Base-by-base conservation (phyloP, 208 protist species). In the Ichthyophonus hoferi region DNA sequence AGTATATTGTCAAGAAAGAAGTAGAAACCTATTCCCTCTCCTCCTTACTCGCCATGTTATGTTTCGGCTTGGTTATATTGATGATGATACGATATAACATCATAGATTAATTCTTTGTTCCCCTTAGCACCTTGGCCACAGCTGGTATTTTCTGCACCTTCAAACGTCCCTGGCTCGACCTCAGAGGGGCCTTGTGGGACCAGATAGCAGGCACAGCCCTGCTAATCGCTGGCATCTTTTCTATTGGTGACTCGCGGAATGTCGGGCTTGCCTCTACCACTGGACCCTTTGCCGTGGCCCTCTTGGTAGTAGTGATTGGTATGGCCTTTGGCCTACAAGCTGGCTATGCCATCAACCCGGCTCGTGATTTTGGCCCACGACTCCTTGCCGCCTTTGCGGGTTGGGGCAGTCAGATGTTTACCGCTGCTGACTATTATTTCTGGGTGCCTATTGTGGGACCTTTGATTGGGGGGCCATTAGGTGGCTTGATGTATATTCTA, bases 331-430 rank as follows among this genome's bases (percentile, higher is more conserved):
- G 83, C 17, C 3, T 78, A 34, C 12, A 87, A 2, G 37, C 83
- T 34, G 83, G 83, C n/a, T 87, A 87, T 38, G 83, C 83, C 42
- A 87, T 87, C 35, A 87, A 87, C 83, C 83, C 83, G 2, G 83
- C 83, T 7, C 40, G 83, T 79, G 83, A 87, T 87, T 79, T 87
- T 3, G 83, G 42, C 33, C 83, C 83, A n/a, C 40, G 83, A 40
- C 17, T 87, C 31, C 7, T 87, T 14, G 37, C 83, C 3, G 7
- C 17, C 7, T 34, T 87, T 3, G 34, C 24, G 14, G 37, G 37
- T n/a, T 79, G 40, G 83, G 83, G 83, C 76, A 78, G 33, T 67
- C 50, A 67, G 31, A 24, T 78, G 40, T 87, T 58, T 24, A 77
- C 3, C 34, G n/a, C 14, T 3, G n/a, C 0, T 0, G 58, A 87